Evolutionary conservation across 2,329 filamentous ascomycete genomes (phyloP), one percentile per base, ranked within the genome.

Genomic region (Rhexocercosporidium sp.): DNA sequence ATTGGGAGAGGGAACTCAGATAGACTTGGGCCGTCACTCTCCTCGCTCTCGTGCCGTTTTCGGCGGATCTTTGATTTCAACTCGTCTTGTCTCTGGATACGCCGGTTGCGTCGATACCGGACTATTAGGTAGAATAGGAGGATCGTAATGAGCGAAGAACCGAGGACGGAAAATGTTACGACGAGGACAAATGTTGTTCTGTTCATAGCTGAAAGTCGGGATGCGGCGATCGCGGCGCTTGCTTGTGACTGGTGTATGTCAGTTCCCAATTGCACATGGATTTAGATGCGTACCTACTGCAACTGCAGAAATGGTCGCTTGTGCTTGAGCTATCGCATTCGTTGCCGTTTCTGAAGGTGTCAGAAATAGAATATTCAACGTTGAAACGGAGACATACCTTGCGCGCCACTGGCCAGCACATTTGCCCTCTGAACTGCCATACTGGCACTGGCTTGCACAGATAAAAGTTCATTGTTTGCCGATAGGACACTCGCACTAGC

Each of bases 71-170:
- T 63, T 16, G 66, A 39, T 66, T 70, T 69, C 1, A 70, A 22
- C 16, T 57, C 65, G 12, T 65, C 47, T 61, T 68, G 68, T 31
- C 62, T 44, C 14, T 34, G 20, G 39, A 65, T 59, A 11, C 53
- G 67, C 11, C 65, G 54, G 3, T 46, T 31, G n/a, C 64, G 57
- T 4, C 66, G 62, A 29, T 56, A 69, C 12, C 65, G 65, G 1
- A 66, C 37, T 22, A 69, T 64, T 9, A 69, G 56, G 51, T 67
- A 71, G 44, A 66, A 69, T 14, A 64, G 34, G 4, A 73, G 59
- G 22, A 71, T 65, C 5, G 70, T 66, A n/a, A 71, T 1, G 14
- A 73, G 16, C 0, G 70, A 71, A 3, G 72, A 71, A 68, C 78
- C 70, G 12, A 73, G 53, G 49, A 70, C 67, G 6, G 70, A 68